Base-by-base conservation (phyloP, 805 yeast genomes). In the Starmerella gropengiesseri region DNA sequence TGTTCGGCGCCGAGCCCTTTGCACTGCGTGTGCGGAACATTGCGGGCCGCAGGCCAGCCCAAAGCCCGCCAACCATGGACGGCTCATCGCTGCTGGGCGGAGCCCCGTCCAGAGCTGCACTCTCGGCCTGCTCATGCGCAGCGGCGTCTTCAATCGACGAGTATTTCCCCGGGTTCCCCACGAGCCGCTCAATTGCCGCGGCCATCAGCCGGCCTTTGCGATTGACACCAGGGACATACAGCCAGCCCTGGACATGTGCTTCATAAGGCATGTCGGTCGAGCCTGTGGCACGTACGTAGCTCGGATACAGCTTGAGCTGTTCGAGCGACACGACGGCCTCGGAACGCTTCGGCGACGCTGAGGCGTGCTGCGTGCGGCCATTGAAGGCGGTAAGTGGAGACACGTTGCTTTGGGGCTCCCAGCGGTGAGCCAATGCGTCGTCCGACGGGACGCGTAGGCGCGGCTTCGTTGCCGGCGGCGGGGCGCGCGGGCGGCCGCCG, bases 161-260 rank as follows among this genome's bases (percentile, higher is more conserved):
- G 36, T 47, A 51, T 36, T 52, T 51, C 9, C 54, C 64, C 11
- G 54, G 55, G 22, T 36, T 40, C 6, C 57, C 58, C 4, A 55
- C 55, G n/a, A 55, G 48, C 26, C 49, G 41, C 47, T 55, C 57
- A 5, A 55, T 46, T 16, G 58, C 55, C 9, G 52, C 48, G 8
- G 46, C 34, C 46, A 87, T 65, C 33, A 87, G 58, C 45, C 78
- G 65, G 59, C 85, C 84, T 55, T 80, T 84, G 31, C 93, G 66
- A 23, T 73, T 71, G 67, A 76, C 65, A 1, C 93, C 93, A 0
- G 86, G 84, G 31, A 81, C 68, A 41, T 55, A 70, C 21, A 81
- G 63, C 71, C 81, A 74, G 6, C 95, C 95, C 33, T 82, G 69
- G 3, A 87, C 74, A 27, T 42, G 34, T 3, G 46, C 46, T 18